Conservation (phyloP, 1,284 basidiomycete genomes). For the Cutaneotrichosporon dermatis region DNA sequence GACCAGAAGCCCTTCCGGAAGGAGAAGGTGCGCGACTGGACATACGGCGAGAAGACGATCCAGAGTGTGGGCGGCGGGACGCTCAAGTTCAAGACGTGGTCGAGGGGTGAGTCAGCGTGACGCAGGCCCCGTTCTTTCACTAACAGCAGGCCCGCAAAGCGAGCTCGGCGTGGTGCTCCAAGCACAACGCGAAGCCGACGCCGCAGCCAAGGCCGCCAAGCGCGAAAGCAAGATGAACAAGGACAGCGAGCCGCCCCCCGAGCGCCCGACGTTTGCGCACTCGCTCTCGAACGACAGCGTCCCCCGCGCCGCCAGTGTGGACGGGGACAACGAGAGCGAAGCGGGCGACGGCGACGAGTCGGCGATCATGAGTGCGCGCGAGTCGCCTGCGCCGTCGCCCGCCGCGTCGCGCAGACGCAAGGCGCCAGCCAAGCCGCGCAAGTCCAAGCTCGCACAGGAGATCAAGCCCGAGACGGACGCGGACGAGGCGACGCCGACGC, state of each 20-base stretch:
- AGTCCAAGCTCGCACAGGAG: constrained; percentile 44
- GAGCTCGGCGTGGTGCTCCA: constrained; percentile 34
- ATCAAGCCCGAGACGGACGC: constrained; percentile 20
- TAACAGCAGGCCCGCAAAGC: constrained; percentile 32
- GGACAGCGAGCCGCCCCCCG: constrained; percentile 10
- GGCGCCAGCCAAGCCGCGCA: constrained; percentile 27
- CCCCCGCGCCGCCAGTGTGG: constrained; percentile 7
- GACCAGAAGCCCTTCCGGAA: constrained; percentile 38
- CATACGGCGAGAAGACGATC: constrained; percentile 23
- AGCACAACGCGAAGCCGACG: constrained; percentile 37
- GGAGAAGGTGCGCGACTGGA: constrained; percentile 36
- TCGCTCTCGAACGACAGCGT: constrained; percentile 20
- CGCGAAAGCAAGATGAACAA: constrained; percentile 17
- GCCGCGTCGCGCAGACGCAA: constrained; percentile 10
- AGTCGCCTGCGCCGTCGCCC: constrained; percentile 14
- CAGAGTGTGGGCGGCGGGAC: constrained; percentile 36
- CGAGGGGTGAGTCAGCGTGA: constrained; percentile 27
- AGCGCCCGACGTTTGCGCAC: constrained; percentile 15
- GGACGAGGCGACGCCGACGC: background rate
- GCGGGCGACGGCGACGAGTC: constrained; percentile 30
- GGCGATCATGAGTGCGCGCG: constrained; percentile 5
- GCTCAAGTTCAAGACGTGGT: constrained; percentile 41
- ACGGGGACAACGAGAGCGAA: constrained; percentile 24
- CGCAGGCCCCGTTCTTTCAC: background rate
- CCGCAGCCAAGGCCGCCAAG: constrained; percentile 21